Conservation (phyloP, 1,139 yeast species). For the Hanseniaspora uvarum region DNA sequence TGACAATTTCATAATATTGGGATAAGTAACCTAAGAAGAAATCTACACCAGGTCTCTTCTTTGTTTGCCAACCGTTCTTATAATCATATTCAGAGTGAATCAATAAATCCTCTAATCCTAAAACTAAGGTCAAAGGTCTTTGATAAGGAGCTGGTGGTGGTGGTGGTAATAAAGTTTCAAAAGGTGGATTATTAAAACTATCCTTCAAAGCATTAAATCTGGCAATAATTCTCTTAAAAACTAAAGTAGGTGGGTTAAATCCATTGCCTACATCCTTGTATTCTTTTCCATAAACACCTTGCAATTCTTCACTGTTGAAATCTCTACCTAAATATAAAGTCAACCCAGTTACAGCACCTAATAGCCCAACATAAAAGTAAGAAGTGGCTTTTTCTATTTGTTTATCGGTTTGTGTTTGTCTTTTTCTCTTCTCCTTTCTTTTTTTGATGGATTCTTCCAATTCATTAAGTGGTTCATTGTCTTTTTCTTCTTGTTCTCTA, state of each 20-base stretch:
- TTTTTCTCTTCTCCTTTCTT: conserved; percentile 33
- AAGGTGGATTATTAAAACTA: conserved; percentile 87
- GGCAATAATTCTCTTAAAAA: conserved; percentile 57
- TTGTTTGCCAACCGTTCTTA: conserved; percentile 94
- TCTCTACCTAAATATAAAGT: conserved; percentile 66
- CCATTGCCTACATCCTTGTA: conserved; percentile 27
- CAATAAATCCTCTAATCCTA: conserved; percentile 79
- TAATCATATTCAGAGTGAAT: conserved; percentile 89
- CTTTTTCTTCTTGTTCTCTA: conserved; percentile 21
- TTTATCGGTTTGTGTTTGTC: conserved; percentile 59
- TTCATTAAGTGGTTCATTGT: conserved; percentile 14
- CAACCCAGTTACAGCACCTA: conserved; percentile 55
- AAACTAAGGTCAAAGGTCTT: conserved; percentile 81
- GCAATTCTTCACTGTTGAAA: conserved; percentile 68
- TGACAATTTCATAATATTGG: conserved; percentile 89
- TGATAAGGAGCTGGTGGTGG: conserved; percentile 89
- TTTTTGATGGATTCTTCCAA: conserved; percentile 21
- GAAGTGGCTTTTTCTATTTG: conserved; percentile 60
- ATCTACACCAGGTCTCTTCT: conserved; percentile 96
- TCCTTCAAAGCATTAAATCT: conserved; percentile 69
- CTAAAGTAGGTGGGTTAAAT: conserved; percentile 58
- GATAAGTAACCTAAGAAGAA: conserved; percentile 90
- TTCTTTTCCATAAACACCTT: conserved; percentile 19
- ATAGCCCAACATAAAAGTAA: conserved; percentile 51
- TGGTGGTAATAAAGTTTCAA: conserved; percentile 82